Evolutionary conservation across 169 alveolate genomes (phyloP).

Genomic region (Plasmodium sp.): DNA sequence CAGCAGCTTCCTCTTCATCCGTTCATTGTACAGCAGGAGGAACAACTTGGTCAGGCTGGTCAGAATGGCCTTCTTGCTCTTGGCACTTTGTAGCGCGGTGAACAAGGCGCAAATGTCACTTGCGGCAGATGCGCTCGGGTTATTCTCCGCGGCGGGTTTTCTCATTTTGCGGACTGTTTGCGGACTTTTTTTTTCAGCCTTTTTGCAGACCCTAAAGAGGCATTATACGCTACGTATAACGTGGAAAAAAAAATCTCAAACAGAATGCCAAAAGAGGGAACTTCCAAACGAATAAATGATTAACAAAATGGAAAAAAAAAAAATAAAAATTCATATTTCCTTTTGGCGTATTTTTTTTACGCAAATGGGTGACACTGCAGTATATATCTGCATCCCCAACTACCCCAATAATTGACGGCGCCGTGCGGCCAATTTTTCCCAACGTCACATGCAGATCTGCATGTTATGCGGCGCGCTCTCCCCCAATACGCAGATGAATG

Average conservation of each 20-base stretch:
- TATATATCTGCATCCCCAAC: not conserved
- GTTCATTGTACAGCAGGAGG: constrained; percentile 44
- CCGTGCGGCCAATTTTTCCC: not conserved
- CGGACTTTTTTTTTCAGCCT: not conserved
- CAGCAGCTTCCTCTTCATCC: constrained; percentile 40
- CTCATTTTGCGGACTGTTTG: not conserved
- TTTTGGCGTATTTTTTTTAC: not conserved
- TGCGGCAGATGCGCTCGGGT: not conserved
- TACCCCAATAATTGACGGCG: not conserved
- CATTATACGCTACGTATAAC: not conserved
- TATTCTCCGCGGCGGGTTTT: not conserved
- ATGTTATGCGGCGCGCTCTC: not conserved
- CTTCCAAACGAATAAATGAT: not conserved
- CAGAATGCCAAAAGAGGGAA: not conserved
- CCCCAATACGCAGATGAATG: not conserved
- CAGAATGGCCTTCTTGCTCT: constrained; percentile 32
- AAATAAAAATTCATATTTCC: not conserved
- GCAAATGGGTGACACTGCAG: not conserved
- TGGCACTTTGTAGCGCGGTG: constrained; percentile 1
- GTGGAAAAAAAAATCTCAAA: not conserved
- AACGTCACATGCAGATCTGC: not conserved
- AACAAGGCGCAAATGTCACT: constrained; percentile 37
- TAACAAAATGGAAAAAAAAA: not conserved
- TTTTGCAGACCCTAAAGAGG: not conserved
- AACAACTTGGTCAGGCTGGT: constrained; percentile 31